Evolutionary conservation across 768 basidiomycete species (phyloP).

Genomic region (Multifurca ochricompacta): DNA sequence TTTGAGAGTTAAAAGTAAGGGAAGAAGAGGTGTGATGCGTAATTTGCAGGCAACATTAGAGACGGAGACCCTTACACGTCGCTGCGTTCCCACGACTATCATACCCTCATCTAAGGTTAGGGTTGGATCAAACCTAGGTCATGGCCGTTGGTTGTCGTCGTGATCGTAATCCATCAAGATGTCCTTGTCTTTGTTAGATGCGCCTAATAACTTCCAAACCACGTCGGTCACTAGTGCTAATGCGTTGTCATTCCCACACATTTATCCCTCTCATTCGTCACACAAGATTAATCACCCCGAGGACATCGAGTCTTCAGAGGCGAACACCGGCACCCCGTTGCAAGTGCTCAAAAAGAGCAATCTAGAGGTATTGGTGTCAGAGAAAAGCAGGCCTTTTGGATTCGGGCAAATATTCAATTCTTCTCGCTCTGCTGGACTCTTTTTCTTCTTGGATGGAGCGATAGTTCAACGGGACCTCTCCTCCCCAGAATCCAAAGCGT

Average conservation of each 20-base stretch:
- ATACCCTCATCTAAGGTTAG: constrained; percentile 12
- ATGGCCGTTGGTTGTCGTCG: no score
- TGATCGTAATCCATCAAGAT: no score
- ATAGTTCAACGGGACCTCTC: constrained; percentile 66
- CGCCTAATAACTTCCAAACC: background rate
- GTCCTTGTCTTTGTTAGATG: background rate
- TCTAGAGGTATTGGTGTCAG: background rate
- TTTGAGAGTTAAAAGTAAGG: constrained; percentile 7
- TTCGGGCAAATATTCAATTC: constrained; percentile 38
- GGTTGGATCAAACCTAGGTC: background rate
- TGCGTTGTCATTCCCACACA: background rate
- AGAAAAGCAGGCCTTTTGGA: background rate
- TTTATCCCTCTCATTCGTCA: background rate
- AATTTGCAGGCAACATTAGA: background rate
- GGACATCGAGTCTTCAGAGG: background rate
- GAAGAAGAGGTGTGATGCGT: constrained; percentile 1
- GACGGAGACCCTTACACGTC: constrained; percentile 13
- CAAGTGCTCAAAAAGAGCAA: background rate
- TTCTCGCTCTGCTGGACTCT: constrained; percentile 45
- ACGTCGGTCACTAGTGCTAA: background rate
- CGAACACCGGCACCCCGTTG: background rate
- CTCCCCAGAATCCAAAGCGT: constrained; percentile 61
- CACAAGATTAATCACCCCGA: background rate
- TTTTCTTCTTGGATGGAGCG: constrained; percentile 71
- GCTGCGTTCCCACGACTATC: constrained; percentile 5